Evolutionary conservation across 305 asterid species (phyloP).

Genomic region (Withania somnifera): DNA sequence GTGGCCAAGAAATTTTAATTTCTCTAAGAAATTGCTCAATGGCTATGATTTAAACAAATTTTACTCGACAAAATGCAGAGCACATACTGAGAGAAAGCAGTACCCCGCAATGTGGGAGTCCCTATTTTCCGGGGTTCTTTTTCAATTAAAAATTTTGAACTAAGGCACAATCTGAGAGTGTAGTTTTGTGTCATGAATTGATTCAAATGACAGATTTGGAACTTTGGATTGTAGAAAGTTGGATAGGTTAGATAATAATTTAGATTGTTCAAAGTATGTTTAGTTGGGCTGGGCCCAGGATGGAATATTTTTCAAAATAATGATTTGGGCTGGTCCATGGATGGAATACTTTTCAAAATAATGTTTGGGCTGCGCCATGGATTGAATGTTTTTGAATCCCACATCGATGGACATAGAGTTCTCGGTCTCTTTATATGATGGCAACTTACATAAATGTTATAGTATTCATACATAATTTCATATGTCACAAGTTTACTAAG

Average conservation of each 20-base stretch:
- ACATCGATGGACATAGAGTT: no score
- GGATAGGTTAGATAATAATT: not conserved
- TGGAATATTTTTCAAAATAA: not conserved
- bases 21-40: no score
- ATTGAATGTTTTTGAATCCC: no score
- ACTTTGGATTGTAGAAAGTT: not conserved
- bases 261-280: not conserved
- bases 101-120: not conserved
- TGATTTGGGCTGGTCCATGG: not conserved
- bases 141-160: not conserved
- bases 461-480: no score
- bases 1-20: no score
- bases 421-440: no score
- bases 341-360: no score
- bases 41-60: no score
- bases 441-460: no score
- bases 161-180: not conserved
- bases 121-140: not conserved
- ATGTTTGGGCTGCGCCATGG: no score
- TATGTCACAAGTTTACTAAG: no score
- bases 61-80: no score
- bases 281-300: not conserved
- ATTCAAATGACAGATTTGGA: not conserved
- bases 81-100: not conserved
- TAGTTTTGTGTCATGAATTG: not conserved